Base-by-base conservation (phyloP, 2,329 filamentous ascomycete genomes). In the Botrytis porri region DNA sequence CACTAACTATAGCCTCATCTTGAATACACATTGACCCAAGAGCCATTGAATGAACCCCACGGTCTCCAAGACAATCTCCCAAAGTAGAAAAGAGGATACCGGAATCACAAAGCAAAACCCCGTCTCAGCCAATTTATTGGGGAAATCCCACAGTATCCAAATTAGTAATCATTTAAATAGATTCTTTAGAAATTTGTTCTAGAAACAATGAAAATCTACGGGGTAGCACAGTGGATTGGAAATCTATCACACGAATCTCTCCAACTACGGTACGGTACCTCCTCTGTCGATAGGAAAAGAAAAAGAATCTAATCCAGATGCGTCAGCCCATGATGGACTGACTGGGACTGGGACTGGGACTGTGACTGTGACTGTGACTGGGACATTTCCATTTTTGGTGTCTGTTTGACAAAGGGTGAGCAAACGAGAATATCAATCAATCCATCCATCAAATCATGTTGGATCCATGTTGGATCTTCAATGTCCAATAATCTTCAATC, bases 151-250 rank as follows among this genome's bases (percentile, higher is more conserved):
- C 32, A 54, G 29, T 25, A 51, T 35, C 69, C 69, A 41, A 51
- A 65, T 65, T 22, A 35, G 69, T 45, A 71, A 67, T 25, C 20
- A 67, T 67, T 67, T 41, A 54, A 67, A 67, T 67, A 65, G 60
- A 64, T 65, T 64, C 43, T 71, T 35, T 57, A 29, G 14, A 22
- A 43, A 57, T 64, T 54, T 39, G 57, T 71, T 71, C 69, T 71
- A 65, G 69, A 65, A 71, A 71, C 69, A 65, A 65, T 70, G 69
- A 51, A 39, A 70, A 37, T 70, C 43, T 39, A 51, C 29, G 67
- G 60, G 59, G 69, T 64, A 71, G 25, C n/a, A 22, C n/a, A 25
- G 29, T 39, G 35, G 48, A 62, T 37, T 62, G 2, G 32, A 14
- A n/a, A n/a, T 22, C 29, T 7, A 25, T 22, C 32, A n/a, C 25